phyloP scores from a whole-genome alignment of 768 basidiomycete species.

The Calocera cornea region DNA sequence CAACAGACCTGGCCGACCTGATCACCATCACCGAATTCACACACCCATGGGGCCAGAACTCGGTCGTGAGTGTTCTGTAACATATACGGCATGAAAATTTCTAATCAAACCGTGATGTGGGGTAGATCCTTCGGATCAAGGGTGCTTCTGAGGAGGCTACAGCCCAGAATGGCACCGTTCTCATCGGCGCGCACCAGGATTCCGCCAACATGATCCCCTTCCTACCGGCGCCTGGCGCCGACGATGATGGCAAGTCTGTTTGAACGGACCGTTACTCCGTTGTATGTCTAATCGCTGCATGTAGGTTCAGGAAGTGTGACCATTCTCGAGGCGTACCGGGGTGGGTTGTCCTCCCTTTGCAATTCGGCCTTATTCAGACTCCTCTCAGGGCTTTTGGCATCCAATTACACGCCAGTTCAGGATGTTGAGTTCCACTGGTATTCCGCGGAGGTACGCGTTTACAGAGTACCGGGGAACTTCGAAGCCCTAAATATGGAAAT shows the following conservation, averaged over 20 bases:
- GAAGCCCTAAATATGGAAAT: neutral
- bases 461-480: neutral
- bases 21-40: constrained; percentile 60
- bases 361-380: neutral
- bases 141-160: constrained; percentile 37
- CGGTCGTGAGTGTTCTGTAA: constrained; percentile 38
- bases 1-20: constrained; percentile 37
- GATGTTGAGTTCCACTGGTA: constrained; percentile 76
- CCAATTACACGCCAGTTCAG: constrained; percentile 51
- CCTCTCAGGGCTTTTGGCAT: constrained; percentile 36
- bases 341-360: neutral
- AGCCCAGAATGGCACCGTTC: constrained; percentile 41
- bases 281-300: neutral
- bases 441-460: constrained; percentile 48
- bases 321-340: constrained; percentile 47
- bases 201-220: constrained; percentile 20
- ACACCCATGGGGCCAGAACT: constrained; percentile 78
- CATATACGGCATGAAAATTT: neutral
- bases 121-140: constrained; percentile 60
- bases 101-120: constrained; percentile 9
- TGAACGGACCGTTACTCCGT: neutral
- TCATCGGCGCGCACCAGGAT: constrained; percentile 71
- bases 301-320: constrained; percentile 60
- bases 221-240: constrained; percentile 21
- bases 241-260: constrained; percentile 17